phyloP scores from a whole-genome alignment of 2,329 filamentous ascomycete species.

The Xylariaceae sp. region DNA sequence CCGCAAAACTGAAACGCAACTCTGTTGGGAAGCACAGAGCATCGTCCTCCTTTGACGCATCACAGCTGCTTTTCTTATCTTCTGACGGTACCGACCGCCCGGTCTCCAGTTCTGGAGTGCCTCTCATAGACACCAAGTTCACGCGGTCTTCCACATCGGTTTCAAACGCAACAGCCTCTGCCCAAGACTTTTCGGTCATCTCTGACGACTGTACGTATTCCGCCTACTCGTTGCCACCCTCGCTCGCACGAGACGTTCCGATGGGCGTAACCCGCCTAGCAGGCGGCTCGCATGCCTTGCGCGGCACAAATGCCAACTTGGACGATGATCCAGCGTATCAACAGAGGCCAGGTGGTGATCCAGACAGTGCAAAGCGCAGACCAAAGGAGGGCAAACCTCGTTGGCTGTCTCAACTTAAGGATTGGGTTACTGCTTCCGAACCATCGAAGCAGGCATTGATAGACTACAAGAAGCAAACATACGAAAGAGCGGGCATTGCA shows the following conservation, averaged over 20 bases:
- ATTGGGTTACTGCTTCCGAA: slow-evolving; percentile 49
- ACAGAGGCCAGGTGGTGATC: slow-evolving; percentile 6
- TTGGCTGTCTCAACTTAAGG: slow-evolving; percentile 45
- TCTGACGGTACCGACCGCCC: slow-evolving; percentile 20
- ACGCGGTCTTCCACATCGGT: slow-evolving; percentile 8
- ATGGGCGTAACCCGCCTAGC: slow-evolving; percentile 12
- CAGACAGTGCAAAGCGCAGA: slow-evolving; percentile 25
- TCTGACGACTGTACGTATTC: too few relatives aligned
- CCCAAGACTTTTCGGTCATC: slow-evolving; percentile 6
- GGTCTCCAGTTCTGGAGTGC: slow-evolving; percentile 27
- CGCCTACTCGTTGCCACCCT: slow-evolving; percentile 5
- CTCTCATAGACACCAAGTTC: slow-evolving; percentile 21
- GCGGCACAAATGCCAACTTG: neutral
- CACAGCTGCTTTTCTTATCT: slow-evolving; percentile 16
- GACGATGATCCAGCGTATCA: slow-evolving; percentile 2
- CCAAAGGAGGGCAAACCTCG: slow-evolving; percentile 29
- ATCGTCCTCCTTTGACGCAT: slow-evolving; percentile 25
- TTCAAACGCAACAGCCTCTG: neutral
- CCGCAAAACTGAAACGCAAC: slow-evolving; percentile 26
- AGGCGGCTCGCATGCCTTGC: slow-evolving; percentile 5
- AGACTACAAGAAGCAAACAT: slow-evolving; percentile 43
- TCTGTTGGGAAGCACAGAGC: slow-evolving; percentile 28
- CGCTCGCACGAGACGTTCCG: slow-evolving; percentile 1
- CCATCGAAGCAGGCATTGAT: slow-evolving; percentile 50
- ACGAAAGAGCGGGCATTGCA: slow-evolving; percentile 43